phyloP scores from a whole-genome alignment of 345 rosid species.

The Pistacia integerrima region DNA sequence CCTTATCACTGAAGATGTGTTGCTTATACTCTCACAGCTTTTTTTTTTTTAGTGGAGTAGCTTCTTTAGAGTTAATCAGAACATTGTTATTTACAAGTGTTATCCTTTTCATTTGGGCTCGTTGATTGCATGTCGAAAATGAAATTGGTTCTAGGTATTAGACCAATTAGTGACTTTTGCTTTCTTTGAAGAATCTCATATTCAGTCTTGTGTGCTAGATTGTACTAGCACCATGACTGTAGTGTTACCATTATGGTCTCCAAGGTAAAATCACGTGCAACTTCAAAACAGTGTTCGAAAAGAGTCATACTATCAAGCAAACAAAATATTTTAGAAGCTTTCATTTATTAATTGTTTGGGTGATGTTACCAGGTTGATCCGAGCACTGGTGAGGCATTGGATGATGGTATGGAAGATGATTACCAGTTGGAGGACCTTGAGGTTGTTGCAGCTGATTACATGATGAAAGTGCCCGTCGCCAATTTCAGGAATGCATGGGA shows the following conservation, averaged over 20 bases:
- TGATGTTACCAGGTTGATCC: constrained; percentile 72
- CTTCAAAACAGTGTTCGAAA: background rate
- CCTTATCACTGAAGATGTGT: background rate
- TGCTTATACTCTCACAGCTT: background rate
- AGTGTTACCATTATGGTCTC: background rate
- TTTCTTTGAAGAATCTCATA: background rate
- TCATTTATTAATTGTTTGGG: background rate
- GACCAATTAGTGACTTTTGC: background rate
- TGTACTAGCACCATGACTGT: background rate
- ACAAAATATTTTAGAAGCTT: background rate
- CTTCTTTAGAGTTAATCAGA: background rate
- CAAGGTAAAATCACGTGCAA: background rate
- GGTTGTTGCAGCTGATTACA: constrained; percentile 90
- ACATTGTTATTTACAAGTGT: background rate
- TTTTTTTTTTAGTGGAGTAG: background rate
- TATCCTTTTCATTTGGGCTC: background rate
- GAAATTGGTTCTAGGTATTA: background rate
- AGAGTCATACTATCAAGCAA: background rate
- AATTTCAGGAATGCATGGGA: constrained; percentile 99
- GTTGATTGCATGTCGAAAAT: background rate
- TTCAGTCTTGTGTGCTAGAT: background rate
- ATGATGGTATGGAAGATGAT: constrained; percentile 97
- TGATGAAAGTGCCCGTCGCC: constrained; percentile 80
- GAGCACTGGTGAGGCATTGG: constrained; percentile 85
- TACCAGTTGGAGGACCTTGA: constrained; percentile 97